Evolutionary conservation across 352 stramenopile species (phyloP), one percentile per base, ranked within the genome.

Genomic region (Pythium brachiatum): DNA sequence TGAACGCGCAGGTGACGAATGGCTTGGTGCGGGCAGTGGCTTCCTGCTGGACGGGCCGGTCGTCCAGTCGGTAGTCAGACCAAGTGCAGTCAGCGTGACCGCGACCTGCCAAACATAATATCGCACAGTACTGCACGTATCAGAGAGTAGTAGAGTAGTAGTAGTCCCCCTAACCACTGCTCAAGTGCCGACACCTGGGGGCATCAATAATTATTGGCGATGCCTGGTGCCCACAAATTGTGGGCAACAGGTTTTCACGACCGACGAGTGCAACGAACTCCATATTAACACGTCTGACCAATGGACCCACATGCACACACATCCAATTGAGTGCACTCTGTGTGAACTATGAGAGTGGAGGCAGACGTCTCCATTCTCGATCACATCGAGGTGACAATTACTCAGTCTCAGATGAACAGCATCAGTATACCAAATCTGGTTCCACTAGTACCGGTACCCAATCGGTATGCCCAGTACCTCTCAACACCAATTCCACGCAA

Each of bases 181-280:
- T 48, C 41, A 26, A 48, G 9, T 44, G 34, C 38, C 23, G 38
- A 25, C 38, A 44, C 38, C 38, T 44, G 20, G 41, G 1, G 41
- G 15, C n/a, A 48, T n/a, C 41, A 48, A 48, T 48, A 48, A 48
- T 27, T 48, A 48, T 44, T 44, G 38, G n/a, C n/a, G n/a, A n/a
- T n/a, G n/a, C n/a, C n/a, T n/a, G n/a, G n/a, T n/a, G n/a, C n/a
- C n/a, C n/a, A n/a, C n/a, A n/a, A n/a, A n/a, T n/a, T n/a, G n/a
- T n/a, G n/a, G n/a, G n/a, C n/a, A n/a, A n/a, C n/a, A n/a, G n/a
- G n/a, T n/a, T n/a, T n/a, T n/a, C n/a, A n/a, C n/a, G n/a, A n/a
- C n/a, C n/a, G n/a, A n/a, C n/a, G n/a, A n/a, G n/a, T n/a, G n/a
- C n/a, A n/a, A n/a, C n/a, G n/a, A n/a, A n/a, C n/a, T n/a, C n/a